A percentile compares a stretch with the other conserved stretches of the same genome.
These are phyloP conservation scores for Alternaria metachromatica DNA, from an alignment of 2,329 filamentous ascomycete species.

Conservation along the genomic window DNA sequence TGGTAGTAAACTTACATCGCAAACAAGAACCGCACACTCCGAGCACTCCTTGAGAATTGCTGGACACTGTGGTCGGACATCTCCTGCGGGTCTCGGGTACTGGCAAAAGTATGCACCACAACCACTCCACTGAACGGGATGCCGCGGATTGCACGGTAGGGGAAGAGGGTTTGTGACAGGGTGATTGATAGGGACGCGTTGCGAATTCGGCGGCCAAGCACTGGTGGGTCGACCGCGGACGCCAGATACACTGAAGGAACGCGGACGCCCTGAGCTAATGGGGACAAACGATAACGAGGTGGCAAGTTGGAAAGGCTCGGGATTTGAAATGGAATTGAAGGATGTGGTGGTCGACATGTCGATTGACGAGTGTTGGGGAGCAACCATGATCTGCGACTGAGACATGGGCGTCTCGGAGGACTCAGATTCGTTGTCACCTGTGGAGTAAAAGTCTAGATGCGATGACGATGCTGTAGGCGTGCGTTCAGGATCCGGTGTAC, in stretches of 20 bases:
- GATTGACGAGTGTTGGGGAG: constrained; percentile 28
- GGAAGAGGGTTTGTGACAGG: constrained; percentile 44
- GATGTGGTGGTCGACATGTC: constrained; percentile 42
- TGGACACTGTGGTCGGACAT: constrained; percentile 46
- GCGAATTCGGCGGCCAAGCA: constrained; percentile 34
- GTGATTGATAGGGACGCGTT: constrained; percentile 31
- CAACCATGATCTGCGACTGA: constrained; percentile 44
- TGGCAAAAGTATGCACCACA: constrained; percentile 54
- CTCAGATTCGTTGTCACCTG: constrained; percentile 36
- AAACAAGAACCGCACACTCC: constrained; percentile 50
- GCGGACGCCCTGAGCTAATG: constrained; percentile 44
- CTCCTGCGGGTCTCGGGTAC: constrained; percentile 47
- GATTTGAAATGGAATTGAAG: constrained; percentile 27
- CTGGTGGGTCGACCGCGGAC: constrained; percentile 42
- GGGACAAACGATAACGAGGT: constrained; percentile 39
- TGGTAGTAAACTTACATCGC: constrained; percentile 45
- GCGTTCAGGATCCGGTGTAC: constrained; percentile 30
- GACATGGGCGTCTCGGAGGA: constrained; percentile 41
- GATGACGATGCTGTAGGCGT: constrained; percentile 33
- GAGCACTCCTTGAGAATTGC: constrained; percentile 48
- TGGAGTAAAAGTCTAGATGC: constrained; percentile 29
- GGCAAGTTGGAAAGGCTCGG: constrained; percentile 33
- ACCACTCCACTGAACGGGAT: constrained; percentile 54
- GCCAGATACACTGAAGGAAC: constrained; percentile 47
- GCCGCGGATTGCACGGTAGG: constrained; percentile 48